Evolutionary conservation across 129 eudicot genomes (phyloP), one percentile per base, ranked within the genome.

Genomic region (Artemisia argyi): DNA sequence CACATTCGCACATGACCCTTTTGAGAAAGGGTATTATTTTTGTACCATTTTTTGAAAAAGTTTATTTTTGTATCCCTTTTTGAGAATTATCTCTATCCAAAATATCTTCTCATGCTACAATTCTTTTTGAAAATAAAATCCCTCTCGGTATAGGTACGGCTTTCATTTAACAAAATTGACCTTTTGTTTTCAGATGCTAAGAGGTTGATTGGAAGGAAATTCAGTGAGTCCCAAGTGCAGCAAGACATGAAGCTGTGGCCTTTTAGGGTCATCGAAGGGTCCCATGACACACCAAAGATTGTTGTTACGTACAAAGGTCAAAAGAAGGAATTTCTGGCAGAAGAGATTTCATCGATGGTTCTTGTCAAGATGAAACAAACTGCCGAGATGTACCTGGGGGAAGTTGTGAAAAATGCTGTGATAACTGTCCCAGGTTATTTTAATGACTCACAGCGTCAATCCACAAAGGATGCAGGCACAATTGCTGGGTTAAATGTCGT

Each of bases 331-430:
- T 65, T 77, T 69, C 2, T 54, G 11, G 76, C 72, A 4, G 76
- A 77, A 71, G 76, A 77, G 61, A 77, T 77, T 16, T 77, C 81
- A 18, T 53, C 81, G 0, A 69, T 77, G 76, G 53, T 77, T 39
- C 73, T 75, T 46, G 66, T 35, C 0, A 75, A 75, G 35, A 75
- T 75, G 73, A 75, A 66, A 56, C 73, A 66, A 56, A 66, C 20
- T 19, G 79, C 66, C 7, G 73, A 75, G 3, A 30, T 48, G 0
- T 75, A 75, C 39, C 66, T 66, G 55, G 67, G 66, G 22, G 51
- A 75, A 16, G 32, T 12, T 16, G 61, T 73, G 5, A 61, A 49
- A 28, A 17, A 65, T n/a, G 69, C n/a, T 8, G 28, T 16, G 13
- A 1, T 65, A 17, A 65, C 54, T 3, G 30, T 17, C 30, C 69